Conservation (phyloP, 2,329 filamentous ascomycete species). For the Colletotrichum simmondsii region DNA sequence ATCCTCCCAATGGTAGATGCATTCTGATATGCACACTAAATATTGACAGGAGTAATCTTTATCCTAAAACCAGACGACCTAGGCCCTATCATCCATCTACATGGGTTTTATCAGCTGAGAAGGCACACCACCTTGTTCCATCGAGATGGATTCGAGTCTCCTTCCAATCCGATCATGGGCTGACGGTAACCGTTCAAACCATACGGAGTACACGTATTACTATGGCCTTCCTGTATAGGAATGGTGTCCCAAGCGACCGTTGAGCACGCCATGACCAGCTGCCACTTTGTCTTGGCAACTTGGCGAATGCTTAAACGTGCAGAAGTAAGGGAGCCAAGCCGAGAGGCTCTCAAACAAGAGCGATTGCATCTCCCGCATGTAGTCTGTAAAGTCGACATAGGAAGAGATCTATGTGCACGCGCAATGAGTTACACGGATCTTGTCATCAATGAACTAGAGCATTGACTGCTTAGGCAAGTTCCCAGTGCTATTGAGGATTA, state of each 20-base stretch:
- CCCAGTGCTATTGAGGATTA: too few relatives aligned
- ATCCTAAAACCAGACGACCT: too few relatives aligned
- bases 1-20: background rate
- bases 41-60: too few relatives aligned
- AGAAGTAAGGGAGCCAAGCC: background rate
- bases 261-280: background rate
- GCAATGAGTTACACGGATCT: background rate
- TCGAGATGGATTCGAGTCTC: background rate
- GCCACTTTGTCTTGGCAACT: constrained; percentile 18
- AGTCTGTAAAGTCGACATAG: background rate
- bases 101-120: too few relatives aligned
- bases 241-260: background rate
- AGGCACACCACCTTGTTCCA: too few relatives aligned
- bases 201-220: too few relatives aligned
- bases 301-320: constrained; percentile 17
- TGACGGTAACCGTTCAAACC: background rate
- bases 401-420: background rate
- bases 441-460: background rate
- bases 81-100: too few relatives aligned
- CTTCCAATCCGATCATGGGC: background rate
- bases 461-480: too few relatives aligned
- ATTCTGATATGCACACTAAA: background rate
- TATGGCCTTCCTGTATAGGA: constrained; percentile 13
- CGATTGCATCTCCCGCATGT: background rate
- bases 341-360: background rate